Conservation (phyloP, 805 yeast genomes). For the Candida namnaoensis region DNA sequence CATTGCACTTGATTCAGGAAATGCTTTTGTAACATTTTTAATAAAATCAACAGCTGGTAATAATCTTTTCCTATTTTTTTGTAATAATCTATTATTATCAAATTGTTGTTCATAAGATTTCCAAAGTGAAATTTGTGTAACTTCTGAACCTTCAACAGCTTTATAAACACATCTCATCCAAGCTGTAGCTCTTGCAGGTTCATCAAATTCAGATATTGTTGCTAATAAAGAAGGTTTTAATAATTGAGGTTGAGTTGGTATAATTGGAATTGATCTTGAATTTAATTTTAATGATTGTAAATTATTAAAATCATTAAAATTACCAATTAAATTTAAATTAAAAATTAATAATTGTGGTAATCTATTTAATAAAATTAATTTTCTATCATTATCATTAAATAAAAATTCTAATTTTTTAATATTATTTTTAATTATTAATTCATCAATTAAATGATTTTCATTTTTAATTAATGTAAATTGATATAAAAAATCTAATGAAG, state of each 20-base stretch:
- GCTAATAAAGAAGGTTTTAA: conserved; percentile 45
- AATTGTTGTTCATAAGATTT: conserved; percentile 88
- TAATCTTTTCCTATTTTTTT: conserved; percentile 44
- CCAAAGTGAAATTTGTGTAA: conserved; percentile 94
- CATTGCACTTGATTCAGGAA: conserved; percentile 86
- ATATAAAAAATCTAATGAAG: conserved; percentile 74
- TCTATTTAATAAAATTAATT: conserved; percentile 43
- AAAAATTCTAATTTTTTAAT: conserved; percentile 25
- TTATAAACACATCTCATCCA: conserved; percentile 94
- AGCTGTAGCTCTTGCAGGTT: conserved; percentile 85
- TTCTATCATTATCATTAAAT: conserved; percentile 35
- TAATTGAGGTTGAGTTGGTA: conserved; percentile 59
- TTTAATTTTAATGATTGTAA: conserved; percentile 27
- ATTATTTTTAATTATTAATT: too few species aligned
- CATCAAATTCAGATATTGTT: conserved; percentile 59
- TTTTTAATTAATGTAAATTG: conserved; percentile 55
- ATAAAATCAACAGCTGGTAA: conserved; percentile 96
- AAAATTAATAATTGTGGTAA: conserved; percentile 55
- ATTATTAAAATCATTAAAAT: conserved; percentile 19
- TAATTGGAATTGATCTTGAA: conserved; percentile 51
- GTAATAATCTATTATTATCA: conserved; percentile 37
- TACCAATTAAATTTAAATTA: conserved; percentile 29
- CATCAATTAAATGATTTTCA: conserved; percentile 40
- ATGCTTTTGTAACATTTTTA: conserved; percentile 86
- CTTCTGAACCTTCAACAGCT: conserved; percentile 70